Evolutionary conservation across 345 rosid genomes (phyloP).

Genomic region (Chamaenerion angustifolium): DNA sequence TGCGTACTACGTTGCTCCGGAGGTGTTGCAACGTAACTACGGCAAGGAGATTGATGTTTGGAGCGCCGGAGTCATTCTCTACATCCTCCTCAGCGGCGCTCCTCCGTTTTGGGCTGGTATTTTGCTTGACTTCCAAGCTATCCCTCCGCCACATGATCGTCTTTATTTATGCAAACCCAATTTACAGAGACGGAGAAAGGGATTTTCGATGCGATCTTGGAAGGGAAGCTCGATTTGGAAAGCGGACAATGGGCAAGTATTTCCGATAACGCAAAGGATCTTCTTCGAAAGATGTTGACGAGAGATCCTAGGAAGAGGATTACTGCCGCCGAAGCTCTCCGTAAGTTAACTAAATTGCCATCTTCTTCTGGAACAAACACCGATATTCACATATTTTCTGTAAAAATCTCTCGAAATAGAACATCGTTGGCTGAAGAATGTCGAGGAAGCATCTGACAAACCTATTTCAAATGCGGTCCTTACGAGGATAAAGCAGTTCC

Average conservation of each 20-base stretch:
- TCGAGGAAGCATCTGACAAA: slow-evolving; percentile 43
- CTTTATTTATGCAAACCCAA: not conserved
- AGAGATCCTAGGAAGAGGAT: slow-evolving; percentile 63
- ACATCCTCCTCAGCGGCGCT: slow-evolving; percentile 84
- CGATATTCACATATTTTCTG: not conserved
- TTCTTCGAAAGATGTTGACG: slow-evolving; percentile 60
- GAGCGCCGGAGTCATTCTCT: slow-evolving; percentile 87
- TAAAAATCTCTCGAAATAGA: slow-evolving; percentile 21
- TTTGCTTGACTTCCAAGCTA: not conserved
- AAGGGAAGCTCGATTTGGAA: slow-evolving; percentile 51
- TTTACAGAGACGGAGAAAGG: slow-evolving; percentile 55
- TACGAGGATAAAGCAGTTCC: slow-evolving; percentile 73
- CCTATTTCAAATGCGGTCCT: slow-evolving; percentile 76
- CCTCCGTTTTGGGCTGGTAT: slow-evolving; percentile 98
- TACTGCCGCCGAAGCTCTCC: slow-evolving; percentile 62
- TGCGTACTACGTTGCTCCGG: slow-evolving; percentile 92
- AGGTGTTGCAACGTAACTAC: slow-evolving; percentile 51
- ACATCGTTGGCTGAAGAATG: slow-evolving; percentile 77
- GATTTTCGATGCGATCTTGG: slow-evolving; percentile 37
- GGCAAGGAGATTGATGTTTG: slow-evolving; percentile 89
- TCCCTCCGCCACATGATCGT: not conserved
- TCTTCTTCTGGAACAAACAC: not conserved
- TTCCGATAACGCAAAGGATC: slow-evolving; percentile 15
- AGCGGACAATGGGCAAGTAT: slow-evolving; percentile 66
- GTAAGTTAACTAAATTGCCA: slow-evolving; percentile 19